Base-by-base conservation (phyloP, 2,329 filamentous ascomycete species). In the Fusarium fracticaudum region DNA sequence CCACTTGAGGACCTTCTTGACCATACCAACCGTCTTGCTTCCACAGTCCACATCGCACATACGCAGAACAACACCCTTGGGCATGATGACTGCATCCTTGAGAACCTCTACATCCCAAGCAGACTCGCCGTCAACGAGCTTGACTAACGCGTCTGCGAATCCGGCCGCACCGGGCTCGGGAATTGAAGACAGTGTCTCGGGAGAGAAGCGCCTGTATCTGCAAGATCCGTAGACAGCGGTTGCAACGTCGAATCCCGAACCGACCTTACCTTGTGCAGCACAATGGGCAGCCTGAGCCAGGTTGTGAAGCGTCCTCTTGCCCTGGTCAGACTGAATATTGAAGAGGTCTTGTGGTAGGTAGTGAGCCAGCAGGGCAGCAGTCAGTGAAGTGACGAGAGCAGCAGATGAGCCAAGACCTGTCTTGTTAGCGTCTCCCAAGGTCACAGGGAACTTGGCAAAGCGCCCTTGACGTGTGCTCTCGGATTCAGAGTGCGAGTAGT, bases 31-130 rank as follows among this genome's bases (percentile, higher is more conserved):
- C 13, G 96, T 98, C 85, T 97, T 90, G 55, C 92, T 96, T 38
- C 96, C 96, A 80, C 95, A 98, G 81, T 97, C 94, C 12, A 99
- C 96, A 80, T 99, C 96, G 80, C 95, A 98, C 92, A 99, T 96
- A 69, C 97, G 90, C 75, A 98, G 86, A 31, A 92, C 89, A 75
- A 97, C 85, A 2, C 94, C 94, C 2, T 82, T 78, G 0, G 96
- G 95, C 67, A 98, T 87, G 69, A 87, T 88, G 60, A 96, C 91
- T 22, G 87, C 89, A 10, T 91, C 90, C 77, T 94, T 92, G 38
- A 85, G 83, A 55, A 97, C 91, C 78, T 95, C 91, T 0, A 91
- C 92, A 78, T 98, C 95, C 96, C 96, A 99, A 31, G 84, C 83
- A 8, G 81, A 78, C 8, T 83, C 84, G 64, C 91, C 89, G 48